Evolutionary conservation across 1,284 basidiomycete species (phyloP).

Genomic region (Ustilago curta): DNA sequence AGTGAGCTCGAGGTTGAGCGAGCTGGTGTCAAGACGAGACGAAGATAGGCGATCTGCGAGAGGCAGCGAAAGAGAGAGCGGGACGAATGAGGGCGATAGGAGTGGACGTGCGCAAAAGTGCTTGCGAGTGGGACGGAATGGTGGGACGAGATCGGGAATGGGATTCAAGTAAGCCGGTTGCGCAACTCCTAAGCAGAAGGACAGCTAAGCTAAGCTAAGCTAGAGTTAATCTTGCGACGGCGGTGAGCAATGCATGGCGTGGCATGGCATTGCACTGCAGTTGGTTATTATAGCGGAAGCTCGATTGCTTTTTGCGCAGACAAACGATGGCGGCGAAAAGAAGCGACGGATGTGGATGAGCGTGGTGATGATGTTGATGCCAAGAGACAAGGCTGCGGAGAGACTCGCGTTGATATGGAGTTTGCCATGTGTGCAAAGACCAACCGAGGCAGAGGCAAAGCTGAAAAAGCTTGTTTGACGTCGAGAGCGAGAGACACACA

Average conservation of each 20-base stretch:
- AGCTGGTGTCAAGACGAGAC: not conserved
- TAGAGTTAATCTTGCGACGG: not conserved
- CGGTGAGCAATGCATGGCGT: not conserved
- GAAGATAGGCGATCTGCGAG: not conserved
- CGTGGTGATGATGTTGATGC: not conserved
- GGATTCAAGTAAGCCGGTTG: not conserved
- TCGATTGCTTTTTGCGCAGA: not conserved
- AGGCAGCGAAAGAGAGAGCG: not conserved
- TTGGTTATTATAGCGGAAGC: too few relatives aligned
- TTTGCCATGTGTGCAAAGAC: too few relatives aligned
- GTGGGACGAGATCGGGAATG: conserved; percentile 1
- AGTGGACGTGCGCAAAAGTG: not conserved
- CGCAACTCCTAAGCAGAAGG: conserved; percentile 1
- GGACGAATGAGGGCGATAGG: too few relatives aligned
- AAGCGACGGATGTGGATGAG: not conserved
- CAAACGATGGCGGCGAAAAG: not conserved
- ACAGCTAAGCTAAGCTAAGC: not conserved
- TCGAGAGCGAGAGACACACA: too few relatives aligned
- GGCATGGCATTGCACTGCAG: not conserved
- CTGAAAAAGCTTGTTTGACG: too few relatives aligned
- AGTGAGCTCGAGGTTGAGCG: not conserved
- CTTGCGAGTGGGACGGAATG: not conserved
- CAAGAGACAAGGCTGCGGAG: conserved; percentile 2
- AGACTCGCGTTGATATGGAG: not conserved
- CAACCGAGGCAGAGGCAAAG: not conserved